Evolutionary conservation across 2,329 filamentous ascomycete species (phyloP).

Genomic region (Neofusicoccum sp.): DNA sequence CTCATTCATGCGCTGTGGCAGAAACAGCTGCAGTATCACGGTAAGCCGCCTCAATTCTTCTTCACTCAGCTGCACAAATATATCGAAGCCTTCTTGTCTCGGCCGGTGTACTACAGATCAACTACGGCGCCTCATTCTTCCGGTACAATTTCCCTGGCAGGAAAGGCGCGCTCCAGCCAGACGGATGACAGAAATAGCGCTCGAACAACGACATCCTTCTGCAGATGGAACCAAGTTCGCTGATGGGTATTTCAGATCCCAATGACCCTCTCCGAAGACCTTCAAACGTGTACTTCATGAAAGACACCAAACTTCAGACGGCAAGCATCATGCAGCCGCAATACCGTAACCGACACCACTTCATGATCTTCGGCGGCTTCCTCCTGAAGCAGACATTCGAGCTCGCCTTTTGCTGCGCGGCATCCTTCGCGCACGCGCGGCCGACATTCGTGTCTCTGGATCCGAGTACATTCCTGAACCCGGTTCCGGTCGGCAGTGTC

Average conservation of each 20-base stretch:
- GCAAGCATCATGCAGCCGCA: constrained; percentile 78
- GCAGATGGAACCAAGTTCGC: background rate
- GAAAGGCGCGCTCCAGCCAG: too few species aligned
- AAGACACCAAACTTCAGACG: constrained; percentile 63
- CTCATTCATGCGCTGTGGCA: constrained; percentile 76
- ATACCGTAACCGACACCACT: constrained; percentile 69
- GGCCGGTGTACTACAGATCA: too few species aligned
- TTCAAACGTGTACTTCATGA: constrained; percentile 63
- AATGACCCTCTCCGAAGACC: constrained; percentile 58
- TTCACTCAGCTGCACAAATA: background rate
- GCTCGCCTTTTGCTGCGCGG: constrained; percentile 74
- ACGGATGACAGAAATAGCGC: too few species aligned
- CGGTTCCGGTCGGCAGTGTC: constrained; percentile 74
- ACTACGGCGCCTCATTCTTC: too few species aligned
- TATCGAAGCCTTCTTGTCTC: background rate
- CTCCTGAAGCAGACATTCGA: constrained; percentile 76
- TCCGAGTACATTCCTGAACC: constrained; percentile 73
- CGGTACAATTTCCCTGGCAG: background rate
- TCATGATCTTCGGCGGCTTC: constrained; percentile 79
- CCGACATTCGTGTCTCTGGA: constrained; percentile 74
- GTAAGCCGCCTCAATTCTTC: constrained; percentile 35
- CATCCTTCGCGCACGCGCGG: constrained; percentile 68
- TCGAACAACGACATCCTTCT: too few species aligned
- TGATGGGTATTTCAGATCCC: constrained; percentile 47
- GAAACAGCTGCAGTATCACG: constrained; percentile 65